A percentile compares a stretch with the other conserved stretches of the same genome.
These are phyloP conservation scores for Cucurbitaria berberidis DNA, from an alignment of 2,329 filamentous ascomycete species.

Conservation along the genomic window DNA sequence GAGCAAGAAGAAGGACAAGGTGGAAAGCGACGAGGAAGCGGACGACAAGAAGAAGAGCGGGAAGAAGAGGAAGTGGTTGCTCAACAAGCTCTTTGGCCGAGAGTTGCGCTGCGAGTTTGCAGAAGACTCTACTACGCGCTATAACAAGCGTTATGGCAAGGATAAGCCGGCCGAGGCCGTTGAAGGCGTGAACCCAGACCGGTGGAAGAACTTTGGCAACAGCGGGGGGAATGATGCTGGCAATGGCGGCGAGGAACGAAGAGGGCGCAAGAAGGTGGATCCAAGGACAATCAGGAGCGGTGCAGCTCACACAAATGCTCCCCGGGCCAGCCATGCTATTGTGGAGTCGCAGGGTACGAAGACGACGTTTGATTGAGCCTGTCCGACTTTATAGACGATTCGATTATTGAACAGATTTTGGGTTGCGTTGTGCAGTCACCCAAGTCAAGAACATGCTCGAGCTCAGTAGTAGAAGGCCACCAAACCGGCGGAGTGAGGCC, in stretches of 20 bases:
- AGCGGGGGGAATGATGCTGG: slow-evolving; percentile 33
- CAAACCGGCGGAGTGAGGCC: too few species aligned
- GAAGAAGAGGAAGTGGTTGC: slow-evolving; percentile 72
- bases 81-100: slow-evolving; percentile 82
- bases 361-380: slow-evolving; percentile 70
- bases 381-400: background rate
- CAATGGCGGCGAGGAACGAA: slow-evolving; percentile 25
- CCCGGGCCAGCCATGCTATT: slow-evolving; percentile 77
- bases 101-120: slow-evolving; percentile 89
- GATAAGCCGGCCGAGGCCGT: slow-evolving; percentile 54
- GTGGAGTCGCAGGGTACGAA: slow-evolving; percentile 81
- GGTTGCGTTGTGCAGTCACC: slow-evolving; percentile 29
- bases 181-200: slow-evolving; percentile 44
- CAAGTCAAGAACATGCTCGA: too few species aligned
- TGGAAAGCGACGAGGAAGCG: slow-evolving; percentile 63
- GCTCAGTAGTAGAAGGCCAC: too few species aligned
- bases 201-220: slow-evolving; percentile 37
- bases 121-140: slow-evolving; percentile 85
- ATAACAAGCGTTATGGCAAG: slow-evolving; percentile 93
- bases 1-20: slow-evolving; percentile 57
- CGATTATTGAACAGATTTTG: slow-evolving; percentile 56
- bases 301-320: slow-evolving; percentile 54
- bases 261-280: slow-evolving; percentile 48
- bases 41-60: slow-evolving; percentile 52
- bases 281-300: slow-evolving; percentile 54